Percentiles rank a stretch among this genome's conserved stretches.
Conservation (phyloP, 108 stramenopile species). For the Cylindrotheca fusiformis region DNA sequence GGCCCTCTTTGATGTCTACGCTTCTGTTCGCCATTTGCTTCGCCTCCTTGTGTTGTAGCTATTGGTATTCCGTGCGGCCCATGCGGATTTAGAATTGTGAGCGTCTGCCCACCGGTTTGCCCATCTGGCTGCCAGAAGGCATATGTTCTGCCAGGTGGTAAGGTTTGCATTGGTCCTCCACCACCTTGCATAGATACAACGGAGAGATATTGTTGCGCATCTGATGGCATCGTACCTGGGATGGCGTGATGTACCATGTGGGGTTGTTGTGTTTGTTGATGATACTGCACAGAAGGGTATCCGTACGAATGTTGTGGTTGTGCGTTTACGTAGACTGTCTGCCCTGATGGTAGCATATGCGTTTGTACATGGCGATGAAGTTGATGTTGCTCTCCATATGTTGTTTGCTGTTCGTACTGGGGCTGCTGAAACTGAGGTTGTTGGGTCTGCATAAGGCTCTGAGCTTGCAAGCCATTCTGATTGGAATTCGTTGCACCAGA, state of each 20-base stretch:
- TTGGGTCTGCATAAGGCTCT: conserved; percentile 11
- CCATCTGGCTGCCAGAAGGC: conserved; percentile 50
- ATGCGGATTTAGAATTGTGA: conserved; percentile 20
- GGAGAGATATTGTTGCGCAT: conserved; percentile 52
- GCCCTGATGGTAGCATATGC: conserved; percentile 26
- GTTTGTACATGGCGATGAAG: conserved; percentile 24
- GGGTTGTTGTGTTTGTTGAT: conserved; percentile 42
- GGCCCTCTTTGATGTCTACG: neutral
- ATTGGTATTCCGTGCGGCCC: conserved; percentile 10
- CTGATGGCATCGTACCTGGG: neutral
- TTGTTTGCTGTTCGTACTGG: conserved; percentile 13
- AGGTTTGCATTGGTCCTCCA: conserved; percentile 16
- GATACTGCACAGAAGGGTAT: conserved; percentile 40
- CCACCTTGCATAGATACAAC: conserved; percentile 64
- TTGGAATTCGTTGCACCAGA: too few relatives aligned
- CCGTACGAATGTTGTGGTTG: conserved; percentile 51
- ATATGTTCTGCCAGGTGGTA: conserved; percentile 34
- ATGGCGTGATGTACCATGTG: conserved; percentile 35
- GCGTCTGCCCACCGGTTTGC: conserved; percentile 16
- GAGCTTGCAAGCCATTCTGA: neutral
- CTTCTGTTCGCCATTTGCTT: neutral
- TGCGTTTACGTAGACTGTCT: conserved; percentile 57
- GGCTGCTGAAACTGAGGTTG: conserved; percentile 9
- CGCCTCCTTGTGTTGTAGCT: too few relatives aligned
- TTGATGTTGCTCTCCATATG: conserved; percentile 17